Evolutionary conservation across 2,329 filamentous ascomycete species (phyloP), one percentile per base, ranked within the genome.

Genomic region (Microcyclospora tardicrescens): DNA sequence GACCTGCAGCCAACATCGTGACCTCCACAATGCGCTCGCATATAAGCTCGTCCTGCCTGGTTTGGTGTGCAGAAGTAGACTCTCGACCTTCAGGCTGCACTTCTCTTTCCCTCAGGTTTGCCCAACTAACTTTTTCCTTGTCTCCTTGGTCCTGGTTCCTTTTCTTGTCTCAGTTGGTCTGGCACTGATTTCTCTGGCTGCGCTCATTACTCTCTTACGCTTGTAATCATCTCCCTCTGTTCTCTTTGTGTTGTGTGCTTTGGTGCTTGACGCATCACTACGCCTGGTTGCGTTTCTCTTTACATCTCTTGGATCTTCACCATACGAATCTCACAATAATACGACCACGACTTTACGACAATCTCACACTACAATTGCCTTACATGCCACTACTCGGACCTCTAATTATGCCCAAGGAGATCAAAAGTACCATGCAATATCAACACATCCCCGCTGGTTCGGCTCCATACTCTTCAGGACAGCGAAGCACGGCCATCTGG

Each of bases 401-500:
- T 24, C 56, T 50, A 34, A 61, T 57, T 50, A 68, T 69, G 65
- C 65, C 65, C 36, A 68, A 67, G 50, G 58, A 61, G 44, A 56
- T 57, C 42, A 61, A 58, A 46, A 36, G 42, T 12, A 24, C 19
- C 19, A 24, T 24, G 19, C 19, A 24, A 24, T 24, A 24, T 8
- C 42, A 43, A 13, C 38, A 39, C 15, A 40, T 16, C 40, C 53
- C 42, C 39, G 52, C 43, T 49, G 55, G 47, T 48, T 55, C 40
- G 39, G 60, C 46, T 5, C 54, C 55, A 11, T 57, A 56, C 53
- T 53, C 36, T 14, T 46, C 49, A 37, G 41, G 47, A 15, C 51
- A 57, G 33, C 58, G 64, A 29, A 62, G 55, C 44, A 62, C 64
- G 8, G 52, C 57, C 9, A 63, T 65, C 40, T 93, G 85, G 85